phyloP scores from a whole-genome alignment of 805 yeast species.

The Barnettozyma salicaria region DNA sequence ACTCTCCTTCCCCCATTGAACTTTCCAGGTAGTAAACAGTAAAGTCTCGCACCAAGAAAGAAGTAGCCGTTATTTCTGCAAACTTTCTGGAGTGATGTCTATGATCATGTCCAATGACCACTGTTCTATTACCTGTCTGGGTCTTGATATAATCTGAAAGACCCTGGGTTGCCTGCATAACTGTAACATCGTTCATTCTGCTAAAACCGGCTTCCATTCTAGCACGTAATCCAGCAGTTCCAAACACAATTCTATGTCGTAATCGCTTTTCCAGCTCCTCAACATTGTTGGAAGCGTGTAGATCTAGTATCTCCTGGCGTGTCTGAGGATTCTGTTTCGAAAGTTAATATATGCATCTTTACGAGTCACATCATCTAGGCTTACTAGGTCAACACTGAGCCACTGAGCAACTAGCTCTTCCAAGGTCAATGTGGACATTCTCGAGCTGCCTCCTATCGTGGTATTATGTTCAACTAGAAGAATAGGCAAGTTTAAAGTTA shows the following conservation, averaged over 20 bases:
- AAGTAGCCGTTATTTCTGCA: constrained; percentile 74
- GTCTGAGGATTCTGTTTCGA: constrained; percentile 37
- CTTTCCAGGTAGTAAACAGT: constrained; percentile 57
- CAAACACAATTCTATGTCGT: constrained; percentile 64
- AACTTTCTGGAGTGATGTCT: constrained; percentile 72
- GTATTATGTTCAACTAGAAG: too few relatives aligned
- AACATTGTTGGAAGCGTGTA: constrained; percentile 35
- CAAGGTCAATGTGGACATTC: too few relatives aligned
- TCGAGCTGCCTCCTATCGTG: too few relatives aligned
- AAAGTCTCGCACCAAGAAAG: constrained; percentile 62
- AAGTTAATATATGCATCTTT: not conserved
- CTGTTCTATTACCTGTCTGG: constrained; percentile 28
- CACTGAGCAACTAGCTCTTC: too few relatives aligned
- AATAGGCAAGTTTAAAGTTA: too few relatives aligned
- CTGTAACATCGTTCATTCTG: constrained; percentile 84
- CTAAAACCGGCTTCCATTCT: constrained; percentile 87
- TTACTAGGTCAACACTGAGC: too few relatives aligned
- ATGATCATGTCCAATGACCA: constrained; percentile 91
- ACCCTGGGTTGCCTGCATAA: constrained; percentile 87
- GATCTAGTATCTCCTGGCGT: constrained; percentile 45
- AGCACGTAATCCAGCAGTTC: constrained; percentile 90
- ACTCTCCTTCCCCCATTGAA: constrained; percentile 21
- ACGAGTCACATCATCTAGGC: not conserved
- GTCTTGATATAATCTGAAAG: constrained; percentile 45
- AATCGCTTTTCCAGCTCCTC: constrained; percentile 47